Evolutionary conservation across 78 protist species (phyloP).

Genomic region (Dictyostelium citrinum): DNA sequence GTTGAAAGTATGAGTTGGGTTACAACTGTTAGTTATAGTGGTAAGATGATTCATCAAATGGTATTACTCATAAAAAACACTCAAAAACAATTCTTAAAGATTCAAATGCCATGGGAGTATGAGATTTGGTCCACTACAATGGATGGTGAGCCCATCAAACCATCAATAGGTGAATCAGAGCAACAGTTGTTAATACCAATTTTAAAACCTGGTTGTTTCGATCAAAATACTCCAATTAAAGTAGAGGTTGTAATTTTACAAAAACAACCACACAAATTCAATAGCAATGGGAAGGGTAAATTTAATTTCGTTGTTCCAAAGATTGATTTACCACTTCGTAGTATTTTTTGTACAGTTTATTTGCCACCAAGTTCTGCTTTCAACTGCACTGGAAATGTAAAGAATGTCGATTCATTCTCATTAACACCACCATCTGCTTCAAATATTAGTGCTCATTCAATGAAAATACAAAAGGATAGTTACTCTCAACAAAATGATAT

Average conservation of each 20-base stretch:
- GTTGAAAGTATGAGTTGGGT: conserved; percentile 39
- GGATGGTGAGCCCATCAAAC: conserved; percentile 53
- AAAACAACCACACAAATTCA: background rate
- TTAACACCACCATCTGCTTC: background rate
- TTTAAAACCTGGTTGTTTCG: conserved; percentile 7
- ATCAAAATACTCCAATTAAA: background rate
- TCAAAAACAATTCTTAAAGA: conserved; percentile 33
- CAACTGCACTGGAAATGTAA: conserved; percentile 18
- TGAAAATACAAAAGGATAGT: background rate
- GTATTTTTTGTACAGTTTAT: conserved; percentile 14
- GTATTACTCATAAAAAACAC: conserved; percentile 36
- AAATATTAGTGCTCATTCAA: background rate
- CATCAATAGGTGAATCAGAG: background rate
- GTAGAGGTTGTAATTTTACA: conserved; percentile 28
- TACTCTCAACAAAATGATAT: background rate
- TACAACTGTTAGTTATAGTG: conserved; percentile 15
- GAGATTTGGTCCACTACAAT: conserved; percentile 43
- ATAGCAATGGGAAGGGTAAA: background rate
- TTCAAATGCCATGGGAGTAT: conserved; percentile 33
- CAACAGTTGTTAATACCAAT: conserved; percentile 26
- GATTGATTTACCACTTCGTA: conserved; percentile 42
- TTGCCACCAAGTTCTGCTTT: background rate
- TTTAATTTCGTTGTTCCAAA: conserved; percentile 22
- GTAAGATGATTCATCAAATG: conserved; percentile 33
- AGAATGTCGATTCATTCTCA: background rate